phyloP scores from a whole-genome alignment of 805 yeast genomes.

The Yarrowia sp. region DNA sequence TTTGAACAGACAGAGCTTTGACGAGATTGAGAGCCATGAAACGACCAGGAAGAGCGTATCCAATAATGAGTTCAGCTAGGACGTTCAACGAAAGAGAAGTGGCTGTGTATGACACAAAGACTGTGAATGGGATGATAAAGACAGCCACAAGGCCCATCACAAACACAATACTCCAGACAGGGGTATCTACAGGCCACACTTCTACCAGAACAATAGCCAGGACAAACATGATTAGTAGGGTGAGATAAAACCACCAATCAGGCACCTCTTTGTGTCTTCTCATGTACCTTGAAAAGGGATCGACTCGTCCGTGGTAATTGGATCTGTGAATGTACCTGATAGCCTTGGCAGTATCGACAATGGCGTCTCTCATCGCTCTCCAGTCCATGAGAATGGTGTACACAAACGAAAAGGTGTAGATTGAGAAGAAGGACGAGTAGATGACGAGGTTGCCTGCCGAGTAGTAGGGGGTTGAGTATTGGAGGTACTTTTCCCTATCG shows the following conservation, averaged over 20 bases:
- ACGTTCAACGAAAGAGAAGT: not conserved
- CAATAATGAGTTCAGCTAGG: not conserved
- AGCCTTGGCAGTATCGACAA: not conserved
- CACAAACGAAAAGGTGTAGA: not conserved
- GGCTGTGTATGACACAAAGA: not conserved
- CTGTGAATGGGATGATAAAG: not conserved
- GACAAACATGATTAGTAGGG: not conserved
- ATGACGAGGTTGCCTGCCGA: not conserved
- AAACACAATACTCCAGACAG: not conserved
- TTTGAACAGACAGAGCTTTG: not conserved
- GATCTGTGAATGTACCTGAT: not conserved
- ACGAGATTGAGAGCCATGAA: constrained; percentile 2
- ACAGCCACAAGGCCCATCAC: not conserved
- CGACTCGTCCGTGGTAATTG: not conserved
- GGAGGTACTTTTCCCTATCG: not conserved
- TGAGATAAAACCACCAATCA: not conserved
- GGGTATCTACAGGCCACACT: constrained; percentile 1
- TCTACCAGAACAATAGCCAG: not conserved
- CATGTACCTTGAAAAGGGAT: not conserved
- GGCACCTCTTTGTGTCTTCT: not conserved
- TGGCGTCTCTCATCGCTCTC: not conserved
- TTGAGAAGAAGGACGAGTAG: constrained; percentile 5
- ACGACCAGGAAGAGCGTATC: not conserved
- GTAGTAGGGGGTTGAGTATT: constrained; percentile 1
- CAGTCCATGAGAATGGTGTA: constrained; percentile 11